Percentiles rank a stretch among this genome's conserved stretches.
These are phyloP conservation scores for Saitozyma podzolica DNA, from an alignment of 768 basidiomycete genomes.

Conservation along the genomic window DNA sequence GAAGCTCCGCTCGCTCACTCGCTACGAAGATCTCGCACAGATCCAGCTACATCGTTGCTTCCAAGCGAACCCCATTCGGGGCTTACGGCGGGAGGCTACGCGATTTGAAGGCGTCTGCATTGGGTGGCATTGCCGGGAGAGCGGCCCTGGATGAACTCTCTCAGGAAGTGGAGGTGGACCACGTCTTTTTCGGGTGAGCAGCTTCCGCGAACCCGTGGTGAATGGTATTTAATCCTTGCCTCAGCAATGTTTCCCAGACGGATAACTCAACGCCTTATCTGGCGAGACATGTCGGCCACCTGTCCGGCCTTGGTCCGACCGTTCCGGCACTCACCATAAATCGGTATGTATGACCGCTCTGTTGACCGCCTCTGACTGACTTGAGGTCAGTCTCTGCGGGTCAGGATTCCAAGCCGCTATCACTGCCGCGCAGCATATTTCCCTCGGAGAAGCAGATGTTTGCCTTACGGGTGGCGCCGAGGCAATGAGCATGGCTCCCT, in stretches of 20 bases:
- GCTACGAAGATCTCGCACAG: too few relatives aligned
- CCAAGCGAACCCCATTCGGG: conserved; percentile 54
- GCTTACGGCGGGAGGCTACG: conserved; percentile 54
- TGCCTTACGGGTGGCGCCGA: conserved; percentile 53
- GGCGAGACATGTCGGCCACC: conserved; percentile 54
- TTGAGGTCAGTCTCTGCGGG: conserved; percentile 49
- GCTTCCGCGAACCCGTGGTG: not conserved
- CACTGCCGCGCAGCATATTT: conserved; percentile 53
- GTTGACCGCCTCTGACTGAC: conserved; percentile 1
- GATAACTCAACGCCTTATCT: conserved; percentile 54
- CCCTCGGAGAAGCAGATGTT: conserved; percentile 52
- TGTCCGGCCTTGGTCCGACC: conserved; percentile 48
- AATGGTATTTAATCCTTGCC: not conserved
- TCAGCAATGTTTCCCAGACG: conserved; percentile 51
- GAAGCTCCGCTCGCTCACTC: too few relatives aligned
- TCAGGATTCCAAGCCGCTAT: conserved; percentile 54
- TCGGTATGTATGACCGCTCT: conserved; percentile 36
- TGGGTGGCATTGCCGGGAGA: conserved; percentile 53
- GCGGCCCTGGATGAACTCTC: conserved; percentile 54
- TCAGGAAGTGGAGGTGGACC: conserved; percentile 51
- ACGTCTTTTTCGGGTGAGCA: conserved; percentile 54
- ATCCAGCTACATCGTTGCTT: conserved; percentile 37
- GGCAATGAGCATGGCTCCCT: conserved; percentile 50
- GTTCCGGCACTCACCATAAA: conserved; percentile 54
- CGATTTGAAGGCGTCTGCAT: conserved; percentile 50